These are phyloP conservation scores for Fusarium mangiferae DNA, from an alignment of 2,329 filamentous ascomycete species.

Conservation along the genomic window DNA sequence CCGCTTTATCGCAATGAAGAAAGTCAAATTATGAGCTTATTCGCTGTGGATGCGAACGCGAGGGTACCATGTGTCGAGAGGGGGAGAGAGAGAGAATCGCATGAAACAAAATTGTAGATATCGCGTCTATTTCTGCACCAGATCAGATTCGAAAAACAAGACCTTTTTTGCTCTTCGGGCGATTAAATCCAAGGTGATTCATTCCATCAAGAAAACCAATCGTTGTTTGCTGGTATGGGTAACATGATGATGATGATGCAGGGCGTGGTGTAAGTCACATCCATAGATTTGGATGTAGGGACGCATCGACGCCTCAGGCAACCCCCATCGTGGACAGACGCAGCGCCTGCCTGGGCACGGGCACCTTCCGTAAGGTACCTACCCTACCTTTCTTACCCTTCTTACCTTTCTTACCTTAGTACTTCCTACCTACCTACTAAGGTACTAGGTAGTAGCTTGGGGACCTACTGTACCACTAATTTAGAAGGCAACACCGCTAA, in stretches of 20 bases:
- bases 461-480: neutral
- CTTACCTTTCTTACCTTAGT: no score
- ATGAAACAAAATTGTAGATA: neutral
- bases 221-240: neutral
- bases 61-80: neutral
- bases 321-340: neutral
- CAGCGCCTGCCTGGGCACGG: neutral
- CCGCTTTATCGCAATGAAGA: conserved; percentile 8
- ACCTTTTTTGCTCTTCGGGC: neutral
- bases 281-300: neutral
- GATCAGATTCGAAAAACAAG: neutral
- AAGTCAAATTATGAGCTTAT: conserved; percentile 15
- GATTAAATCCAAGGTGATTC: neutral
- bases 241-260: conserved; percentile 3
- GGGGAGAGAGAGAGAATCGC: neutral
- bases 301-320: conserved; percentile 30
- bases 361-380: no score
- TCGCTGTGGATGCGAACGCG: conserved; percentile 16
- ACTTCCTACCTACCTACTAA: no score
- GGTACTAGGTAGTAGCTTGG: no score
- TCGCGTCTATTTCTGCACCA: neutral
- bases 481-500: neutral
- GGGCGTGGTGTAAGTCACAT: conserved; percentile 11
- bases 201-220: neutral
- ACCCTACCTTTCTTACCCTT: no score